These are phyloP conservation scores for Eragrostis curvula DNA, from an alignment of 176 grass and related monocot species.

Conservation along the genomic window DNA sequence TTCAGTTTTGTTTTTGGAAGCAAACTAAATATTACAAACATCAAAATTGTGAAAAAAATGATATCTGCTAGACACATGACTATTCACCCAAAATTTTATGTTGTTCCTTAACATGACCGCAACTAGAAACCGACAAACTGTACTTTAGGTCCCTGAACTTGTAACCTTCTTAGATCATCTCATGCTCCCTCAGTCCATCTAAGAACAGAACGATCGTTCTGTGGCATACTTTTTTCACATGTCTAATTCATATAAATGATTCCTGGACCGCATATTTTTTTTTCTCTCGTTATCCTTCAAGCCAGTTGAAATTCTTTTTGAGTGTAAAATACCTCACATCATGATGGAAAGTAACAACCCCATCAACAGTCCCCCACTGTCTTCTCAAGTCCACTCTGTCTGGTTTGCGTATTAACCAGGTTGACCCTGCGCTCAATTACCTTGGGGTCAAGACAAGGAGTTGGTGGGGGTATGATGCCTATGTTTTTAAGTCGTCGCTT, in stretches of 20 bases:
- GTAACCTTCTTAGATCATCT: background rate
- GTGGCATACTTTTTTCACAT: background rate
- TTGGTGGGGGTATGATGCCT: too few relatives aligned
- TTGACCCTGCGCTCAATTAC: background rate
- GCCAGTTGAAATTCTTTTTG: background rate
- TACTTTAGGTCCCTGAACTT: background rate
- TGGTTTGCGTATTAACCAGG: background rate
- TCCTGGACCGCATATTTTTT: background rate
- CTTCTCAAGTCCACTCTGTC: background rate
- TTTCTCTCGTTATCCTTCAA: background rate
- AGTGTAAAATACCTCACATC: background rate
- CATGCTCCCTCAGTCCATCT: background rate
- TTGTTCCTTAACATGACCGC: background rate
- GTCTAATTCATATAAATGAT: background rate
- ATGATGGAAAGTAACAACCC: background rate
- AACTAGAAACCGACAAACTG: background rate
- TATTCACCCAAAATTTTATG: conserved; percentile 6
- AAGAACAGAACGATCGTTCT: background rate
- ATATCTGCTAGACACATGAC: background rate
- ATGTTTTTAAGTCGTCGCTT: too few relatives aligned
- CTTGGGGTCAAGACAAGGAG: background rate
- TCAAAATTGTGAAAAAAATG: conserved; percentile 11
- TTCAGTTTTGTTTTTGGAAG: conserved; percentile 4
- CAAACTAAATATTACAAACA: conserved; percentile 17
- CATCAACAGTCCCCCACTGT: background rate